Evolutionary conservation across 306 rosid genomes (phyloP).

Genomic region (Ziziphus jujuba): DNA sequence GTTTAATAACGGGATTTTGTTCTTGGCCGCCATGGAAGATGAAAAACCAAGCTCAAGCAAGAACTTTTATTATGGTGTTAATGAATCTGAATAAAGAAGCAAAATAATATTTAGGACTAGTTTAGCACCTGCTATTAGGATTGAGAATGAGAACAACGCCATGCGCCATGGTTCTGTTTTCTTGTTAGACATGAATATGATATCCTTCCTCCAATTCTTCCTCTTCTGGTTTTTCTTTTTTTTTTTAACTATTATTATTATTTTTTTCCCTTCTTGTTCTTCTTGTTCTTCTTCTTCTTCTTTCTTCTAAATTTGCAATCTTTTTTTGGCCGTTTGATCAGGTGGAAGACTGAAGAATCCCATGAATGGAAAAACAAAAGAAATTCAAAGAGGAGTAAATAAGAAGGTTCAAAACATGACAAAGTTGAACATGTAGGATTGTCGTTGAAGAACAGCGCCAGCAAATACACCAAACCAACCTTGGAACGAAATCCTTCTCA

Average conservation of each 20-base stretch:
- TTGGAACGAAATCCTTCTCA: constrained; percentile 17
- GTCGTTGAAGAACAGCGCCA: constrained; percentile 16
- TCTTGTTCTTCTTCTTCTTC: background rate
- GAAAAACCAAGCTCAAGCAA: too few relatives aligned
- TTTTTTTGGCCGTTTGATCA: background rate
- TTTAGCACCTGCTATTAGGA: constrained; percentile 17
- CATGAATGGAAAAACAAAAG: background rate
- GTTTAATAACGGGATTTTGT: too few relatives aligned
- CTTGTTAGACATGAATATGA: background rate
- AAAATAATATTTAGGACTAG: background rate
- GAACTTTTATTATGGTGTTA: too few relatives aligned
- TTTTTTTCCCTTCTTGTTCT: too few relatives aligned
- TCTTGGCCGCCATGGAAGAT: too few relatives aligned
- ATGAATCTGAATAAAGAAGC: too few relatives aligned
- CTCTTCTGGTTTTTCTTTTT: too few relatives aligned
- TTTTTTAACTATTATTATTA: too few relatives aligned
- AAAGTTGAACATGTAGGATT: constrained; percentile 11
- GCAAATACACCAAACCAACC: constrained; percentile 4
- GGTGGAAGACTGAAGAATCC: background rate
- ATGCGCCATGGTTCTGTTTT: constrained; percentile 2
- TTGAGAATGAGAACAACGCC: background rate
- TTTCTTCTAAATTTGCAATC: background rate
- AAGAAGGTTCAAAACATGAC: background rate
- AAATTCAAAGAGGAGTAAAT: background rate
- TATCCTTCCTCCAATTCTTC: constrained; percentile 1